Evolutionary conservation across 441 rosid genomes (phyloP), one percentile per base, ranked within the genome.

Genomic region (Euphorbia celastroides): DNA sequence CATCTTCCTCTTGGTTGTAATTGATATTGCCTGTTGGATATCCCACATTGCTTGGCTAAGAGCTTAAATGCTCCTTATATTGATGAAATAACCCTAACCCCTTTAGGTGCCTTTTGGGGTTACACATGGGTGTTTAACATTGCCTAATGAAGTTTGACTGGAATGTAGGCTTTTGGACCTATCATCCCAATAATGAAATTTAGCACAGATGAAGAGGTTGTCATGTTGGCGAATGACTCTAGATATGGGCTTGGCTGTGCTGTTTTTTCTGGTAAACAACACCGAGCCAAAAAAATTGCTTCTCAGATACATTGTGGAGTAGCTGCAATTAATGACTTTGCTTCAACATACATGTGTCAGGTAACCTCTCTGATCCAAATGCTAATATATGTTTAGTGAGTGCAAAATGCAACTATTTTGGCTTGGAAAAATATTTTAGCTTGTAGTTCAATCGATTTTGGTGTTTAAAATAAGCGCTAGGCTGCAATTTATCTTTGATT

Each of bases 111-210:
- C n/a, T n/a, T n/a, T n/a, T n/a, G n/a, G n/a, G n/a, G n/a, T n/a
- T n/a, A n/a, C n/a, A n/a, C n/a, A n/a, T n/a, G n/a, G n/a, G n/a
- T n/a, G n/a, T n/a, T n/a, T n/a, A n/a, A n/a, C n/a, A n/a, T n/a
- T n/a, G n/a, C 55, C 46, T 55, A 34, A 12, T 32, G 36, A 73
- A 66, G 68, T 57, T 57, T 55, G 73, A 20, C 22, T 58, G 64
- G 20, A 27, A 62, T 73, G 77, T 86, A 94, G 99, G 78, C 98
- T 63, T 94, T 94, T 81, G 99, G 99, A 74, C 99, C 99, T 52
- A 89, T 94, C 69, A 88, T 94, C 90, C 97, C 99, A 16, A 89
- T 94, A 60, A 94, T 94, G 99, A 87, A 89, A 84, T 89, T 91
- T 71, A 82, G 81, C 75, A 84, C 84, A 0, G 94, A 94, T 78